Percentiles rank a stretch among this genome's conserved stretches.
Conservation (phyloP, 2,329 filamentous ascomycete species). For the Penicillium sp. region DNA sequence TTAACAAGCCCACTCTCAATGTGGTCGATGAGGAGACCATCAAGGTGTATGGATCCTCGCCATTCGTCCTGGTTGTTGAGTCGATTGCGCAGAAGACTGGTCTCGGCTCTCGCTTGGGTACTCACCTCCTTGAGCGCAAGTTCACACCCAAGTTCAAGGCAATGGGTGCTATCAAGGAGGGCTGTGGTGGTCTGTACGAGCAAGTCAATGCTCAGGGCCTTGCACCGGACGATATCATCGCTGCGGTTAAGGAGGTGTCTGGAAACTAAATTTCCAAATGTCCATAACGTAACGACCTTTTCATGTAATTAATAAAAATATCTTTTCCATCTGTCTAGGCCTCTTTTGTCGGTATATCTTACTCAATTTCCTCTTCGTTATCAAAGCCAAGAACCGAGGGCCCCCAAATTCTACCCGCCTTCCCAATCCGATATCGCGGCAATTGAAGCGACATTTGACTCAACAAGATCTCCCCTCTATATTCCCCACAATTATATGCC, state of each 20-base stretch:
- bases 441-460: background rate
- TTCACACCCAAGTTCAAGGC: constrained; percentile 39
- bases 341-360: background rate
- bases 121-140: constrained; percentile 37
- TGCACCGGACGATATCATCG: constrained; percentile 35
- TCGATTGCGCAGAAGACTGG: constrained; percentile 43
- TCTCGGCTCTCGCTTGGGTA: constrained; percentile 39
- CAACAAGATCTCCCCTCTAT: background rate
- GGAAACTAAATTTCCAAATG: constrained; percentile 14
- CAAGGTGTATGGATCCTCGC: constrained; percentile 34
- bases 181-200: constrained; percentile 39
- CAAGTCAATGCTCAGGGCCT: constrained; percentile 41
- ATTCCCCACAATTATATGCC: background rate
- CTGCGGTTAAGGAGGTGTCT: constrained; percentile 29
- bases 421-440: constrained; percentile 1
- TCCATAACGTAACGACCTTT: constrained; percentile 1
- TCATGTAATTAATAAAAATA: background rate
- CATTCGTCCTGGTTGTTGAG: constrained; percentile 41
- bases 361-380: background rate
- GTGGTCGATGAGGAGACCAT: constrained; percentile 41
- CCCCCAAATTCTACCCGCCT: background rate
- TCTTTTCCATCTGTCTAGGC: background rate
- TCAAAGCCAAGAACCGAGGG: background rate
- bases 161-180: constrained; percentile 40
- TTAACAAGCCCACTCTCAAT: constrained; percentile 43